A percentile compares a stretch with the other conserved stretches of the same genome.
phyloP scores from a whole-genome alignment of 2,329 filamentous ascomycete species.

The Eutypella sp. region DNA sequence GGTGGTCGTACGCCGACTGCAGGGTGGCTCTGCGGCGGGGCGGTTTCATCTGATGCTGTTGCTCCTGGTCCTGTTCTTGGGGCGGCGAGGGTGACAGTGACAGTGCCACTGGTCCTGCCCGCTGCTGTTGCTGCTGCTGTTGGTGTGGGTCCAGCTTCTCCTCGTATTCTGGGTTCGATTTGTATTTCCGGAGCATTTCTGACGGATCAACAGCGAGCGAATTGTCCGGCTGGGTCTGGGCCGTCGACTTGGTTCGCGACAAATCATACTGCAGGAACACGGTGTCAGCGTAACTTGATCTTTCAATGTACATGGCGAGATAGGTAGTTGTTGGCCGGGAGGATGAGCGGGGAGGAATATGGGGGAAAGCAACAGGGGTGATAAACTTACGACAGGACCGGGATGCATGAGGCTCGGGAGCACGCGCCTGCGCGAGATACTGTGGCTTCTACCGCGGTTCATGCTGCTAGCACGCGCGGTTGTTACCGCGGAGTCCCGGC shows the following conservation, averaged over 20 bases:
- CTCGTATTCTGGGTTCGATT: constrained; percentile 12
- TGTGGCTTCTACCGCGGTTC: constrained; percentile 21
- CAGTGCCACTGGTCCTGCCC: background rate
- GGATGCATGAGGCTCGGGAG: constrained; percentile 24
- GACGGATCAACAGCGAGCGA: constrained; percentile 8
- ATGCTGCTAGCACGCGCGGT: constrained; percentile 15
- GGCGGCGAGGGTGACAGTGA: background rate
- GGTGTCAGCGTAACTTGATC: too few species aligned
- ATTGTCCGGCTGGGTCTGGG: constrained; percentile 10
- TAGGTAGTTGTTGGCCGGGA: too few species aligned
- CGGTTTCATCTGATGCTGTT: too few species aligned
- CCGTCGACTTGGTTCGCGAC: constrained; percentile 12
- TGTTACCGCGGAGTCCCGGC: constrained; percentile 28
- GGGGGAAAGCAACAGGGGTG: constrained; percentile 6
- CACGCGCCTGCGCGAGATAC: constrained; percentile 21
- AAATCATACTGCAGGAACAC: too few species aligned
- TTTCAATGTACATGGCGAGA: too few species aligned
- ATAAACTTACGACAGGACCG: constrained; percentile 19
- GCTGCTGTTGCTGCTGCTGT: background rate
- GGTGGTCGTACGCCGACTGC: too few species aligned
- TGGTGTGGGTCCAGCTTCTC: constrained; percentile 10
- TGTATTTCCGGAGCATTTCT: constrained; percentile 17
- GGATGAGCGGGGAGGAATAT: too few species aligned
- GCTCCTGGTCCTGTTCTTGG: too few species aligned
- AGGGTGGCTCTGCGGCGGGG: too few species aligned